Evolutionary conservation across 78 protist species (phyloP).

Genomic region (Dictyostelium capitatum): DNA sequence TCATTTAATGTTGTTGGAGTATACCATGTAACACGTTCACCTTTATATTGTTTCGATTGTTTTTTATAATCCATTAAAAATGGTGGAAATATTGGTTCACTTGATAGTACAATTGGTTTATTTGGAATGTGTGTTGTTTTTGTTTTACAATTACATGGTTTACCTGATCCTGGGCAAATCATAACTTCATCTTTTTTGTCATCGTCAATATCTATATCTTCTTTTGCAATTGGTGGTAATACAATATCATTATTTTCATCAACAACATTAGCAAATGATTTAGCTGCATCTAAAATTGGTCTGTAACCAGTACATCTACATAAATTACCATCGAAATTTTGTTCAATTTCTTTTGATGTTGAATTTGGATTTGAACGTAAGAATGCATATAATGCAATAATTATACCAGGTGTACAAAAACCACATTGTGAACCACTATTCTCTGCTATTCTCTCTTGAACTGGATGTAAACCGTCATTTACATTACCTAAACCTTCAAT

Average conservation of each 20-base stretch:
- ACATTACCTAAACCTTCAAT: slow-evolving; percentile 93
- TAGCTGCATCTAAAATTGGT: slow-evolving; percentile 94
- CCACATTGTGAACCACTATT: slow-evolving; percentile 96
- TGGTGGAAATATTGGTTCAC: slow-evolving; percentile 90
- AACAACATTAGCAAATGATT: slow-evolving; percentile 25
- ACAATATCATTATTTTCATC: background rate
- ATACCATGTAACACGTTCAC: slow-evolving; percentile 81
- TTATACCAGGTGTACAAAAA: slow-evolving; percentile 96
- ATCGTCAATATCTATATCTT: background rate
- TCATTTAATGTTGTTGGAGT: slow-evolving; percentile 82
- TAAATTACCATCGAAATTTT: slow-evolving; percentile 93
- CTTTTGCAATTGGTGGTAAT: slow-evolving; percentile 34
- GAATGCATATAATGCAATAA: slow-evolving; percentile 86
- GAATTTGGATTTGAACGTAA: slow-evolving; percentile 49
- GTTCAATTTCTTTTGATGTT: slow-evolving; percentile 81
- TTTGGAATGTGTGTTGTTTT: slow-evolving; percentile 68
- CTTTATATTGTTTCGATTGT: slow-evolving; percentile 22
- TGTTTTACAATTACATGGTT: slow-evolving; percentile 75
- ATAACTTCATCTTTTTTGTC: background rate
- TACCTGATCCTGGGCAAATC: slow-evolving; percentile 77
- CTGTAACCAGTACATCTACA: slow-evolving; percentile 99
- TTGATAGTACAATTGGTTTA: slow-evolving; percentile 50
- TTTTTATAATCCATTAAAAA: slow-evolving; percentile 33
- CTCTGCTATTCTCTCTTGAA: slow-evolving; percentile 82
- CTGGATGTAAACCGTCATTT: slow-evolving; percentile 53